Conservation (phyloP, 2,329 filamentous ascomycete species). For the Colletotrichum scovillei region DNA sequence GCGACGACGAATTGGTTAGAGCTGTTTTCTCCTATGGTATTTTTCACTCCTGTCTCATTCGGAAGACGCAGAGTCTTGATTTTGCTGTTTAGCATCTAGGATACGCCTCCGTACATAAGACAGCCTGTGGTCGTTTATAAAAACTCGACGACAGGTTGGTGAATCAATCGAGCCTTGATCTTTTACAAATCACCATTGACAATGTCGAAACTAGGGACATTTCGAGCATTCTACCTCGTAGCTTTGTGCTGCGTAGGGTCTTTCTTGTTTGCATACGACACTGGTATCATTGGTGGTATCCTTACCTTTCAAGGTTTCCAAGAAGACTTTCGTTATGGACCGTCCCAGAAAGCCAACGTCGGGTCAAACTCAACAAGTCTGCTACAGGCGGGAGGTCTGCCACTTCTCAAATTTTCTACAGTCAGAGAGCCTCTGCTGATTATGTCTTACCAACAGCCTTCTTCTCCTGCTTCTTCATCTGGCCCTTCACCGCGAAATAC, state of each 20-base stretch:
- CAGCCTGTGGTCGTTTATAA: too few species aligned
- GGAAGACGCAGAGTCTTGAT: not conserved
- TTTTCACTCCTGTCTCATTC: not conserved
- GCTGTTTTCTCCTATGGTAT: too few species aligned
- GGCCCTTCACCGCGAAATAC: conserved; percentile 54
- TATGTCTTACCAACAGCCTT: conserved; percentile 44
- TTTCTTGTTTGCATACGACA: conserved; percentile 56
- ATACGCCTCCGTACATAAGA: too few species aligned
- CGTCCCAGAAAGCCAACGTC: conserved; percentile 45
- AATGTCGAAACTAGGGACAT: conserved; percentile 44
- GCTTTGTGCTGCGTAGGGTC: conserved; percentile 51
- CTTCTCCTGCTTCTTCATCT: conserved; percentile 55
- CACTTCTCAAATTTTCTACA: not conserved
- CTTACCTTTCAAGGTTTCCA: conserved; percentile 52
- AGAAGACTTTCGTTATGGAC: conserved; percentile 48
- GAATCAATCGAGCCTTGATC: too few species aligned
- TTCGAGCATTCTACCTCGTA: conserved; percentile 50
- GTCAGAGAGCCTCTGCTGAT: not conserved
- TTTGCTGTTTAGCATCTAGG: too few species aligned
- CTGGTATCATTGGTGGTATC: conserved; percentile 55
- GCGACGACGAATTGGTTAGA: not conserved
- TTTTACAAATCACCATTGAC: not conserved
- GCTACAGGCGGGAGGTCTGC: conserved; percentile 52
- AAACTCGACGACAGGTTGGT: too few species aligned
- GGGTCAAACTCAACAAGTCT: conserved; percentile 54